Conservation (phyloP, 2,329 filamentous ascomycete species). For the Aspergillus pseudotamarii region DNA sequence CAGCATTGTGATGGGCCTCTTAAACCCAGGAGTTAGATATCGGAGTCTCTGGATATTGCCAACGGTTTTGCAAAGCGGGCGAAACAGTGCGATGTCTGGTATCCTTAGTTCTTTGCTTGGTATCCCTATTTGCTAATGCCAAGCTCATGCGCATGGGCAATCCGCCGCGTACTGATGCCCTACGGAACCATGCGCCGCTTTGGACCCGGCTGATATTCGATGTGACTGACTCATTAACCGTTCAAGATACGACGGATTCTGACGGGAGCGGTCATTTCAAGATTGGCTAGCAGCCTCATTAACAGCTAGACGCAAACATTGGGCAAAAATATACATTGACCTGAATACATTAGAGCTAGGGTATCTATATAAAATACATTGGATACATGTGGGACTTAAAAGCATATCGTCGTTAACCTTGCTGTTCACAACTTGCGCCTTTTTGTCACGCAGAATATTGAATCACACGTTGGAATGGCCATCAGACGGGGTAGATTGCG, state of each 20-base stretch:
- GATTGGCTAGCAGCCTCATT: not conserved
- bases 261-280: not conserved
- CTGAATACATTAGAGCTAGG: slow-evolving; percentile 13
- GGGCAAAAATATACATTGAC: not conserved
- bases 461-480: slow-evolving; percentile 9
- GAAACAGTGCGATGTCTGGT: not conserved
- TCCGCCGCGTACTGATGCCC: not conserved
- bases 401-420: not conserved
- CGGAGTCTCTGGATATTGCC: not conserved
- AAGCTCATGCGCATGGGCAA: not conserved
- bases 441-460: not conserved
- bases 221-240: not conserved
- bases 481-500: slow-evolving; percentile 26
- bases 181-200: not conserved
- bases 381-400: not conserved
- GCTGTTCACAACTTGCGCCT: not conserved
- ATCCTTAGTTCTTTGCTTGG: not conserved
- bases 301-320: not conserved
- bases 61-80: not conserved
- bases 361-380: slow-evolving; percentile 26
- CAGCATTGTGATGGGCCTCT: not conserved
- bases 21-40: not conserved
- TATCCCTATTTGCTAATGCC: not conserved
- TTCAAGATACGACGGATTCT: not conserved
- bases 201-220: not conserved